Percentiles rank a stretch among this genome's conserved stretches.
Evolutionary conservation across 78 protist species (phyloP).

Genomic region (Planoprotostelium fungivorum): DNA sequence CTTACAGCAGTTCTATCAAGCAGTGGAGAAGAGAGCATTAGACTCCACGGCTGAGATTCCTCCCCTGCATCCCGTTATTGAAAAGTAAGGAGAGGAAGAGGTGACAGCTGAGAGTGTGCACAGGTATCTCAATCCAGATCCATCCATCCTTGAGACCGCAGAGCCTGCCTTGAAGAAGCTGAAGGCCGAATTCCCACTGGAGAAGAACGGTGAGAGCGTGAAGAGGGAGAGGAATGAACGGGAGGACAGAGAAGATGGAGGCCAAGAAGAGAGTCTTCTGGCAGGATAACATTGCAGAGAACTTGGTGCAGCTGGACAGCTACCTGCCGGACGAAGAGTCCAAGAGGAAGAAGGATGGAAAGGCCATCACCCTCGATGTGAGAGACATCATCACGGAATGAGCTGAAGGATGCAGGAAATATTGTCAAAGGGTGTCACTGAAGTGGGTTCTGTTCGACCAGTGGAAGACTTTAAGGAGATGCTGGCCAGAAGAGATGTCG

Average conservation of each 20-base stretch:
- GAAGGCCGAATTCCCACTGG: conserved; percentile 26
- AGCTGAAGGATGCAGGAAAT: conserved; percentile 2
- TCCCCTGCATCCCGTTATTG: conserved; percentile 45
- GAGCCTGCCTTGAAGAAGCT: conserved; percentile 32
- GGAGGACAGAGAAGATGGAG: neutral
- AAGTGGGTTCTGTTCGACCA: conserved; percentile 67
- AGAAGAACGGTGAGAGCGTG: conserved; percentile 13
- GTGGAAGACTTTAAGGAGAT: conserved; percentile 62
- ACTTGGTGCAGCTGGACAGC: conserved; percentile 30
- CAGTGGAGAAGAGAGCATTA: conserved; percentile 59
- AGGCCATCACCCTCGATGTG: conserved; percentile 35
- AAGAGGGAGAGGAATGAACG: no score
- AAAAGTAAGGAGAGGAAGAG: neutral
- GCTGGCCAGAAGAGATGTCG: conserved; percentile 63
- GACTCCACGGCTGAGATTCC: conserved; percentile 39
- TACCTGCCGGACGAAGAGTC: conserved; percentile 33
- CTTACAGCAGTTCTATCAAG: conserved; percentile 58
- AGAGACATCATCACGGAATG: conserved; percentile 22
- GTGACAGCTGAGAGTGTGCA: no score
- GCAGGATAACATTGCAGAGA: neutral
- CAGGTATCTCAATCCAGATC: conserved; percentile 45
- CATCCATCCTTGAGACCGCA: conserved; percentile 19
- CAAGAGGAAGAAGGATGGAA: conserved; percentile 20
- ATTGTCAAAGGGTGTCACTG: conserved; percentile 35
- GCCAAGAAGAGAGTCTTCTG: neutral